A percentile compares a stretch with the other conserved stretches of the same genome.
phyloP scores from a whole-genome alignment of 805 yeast species.

The Yarrowia phangngaensis region DNA sequence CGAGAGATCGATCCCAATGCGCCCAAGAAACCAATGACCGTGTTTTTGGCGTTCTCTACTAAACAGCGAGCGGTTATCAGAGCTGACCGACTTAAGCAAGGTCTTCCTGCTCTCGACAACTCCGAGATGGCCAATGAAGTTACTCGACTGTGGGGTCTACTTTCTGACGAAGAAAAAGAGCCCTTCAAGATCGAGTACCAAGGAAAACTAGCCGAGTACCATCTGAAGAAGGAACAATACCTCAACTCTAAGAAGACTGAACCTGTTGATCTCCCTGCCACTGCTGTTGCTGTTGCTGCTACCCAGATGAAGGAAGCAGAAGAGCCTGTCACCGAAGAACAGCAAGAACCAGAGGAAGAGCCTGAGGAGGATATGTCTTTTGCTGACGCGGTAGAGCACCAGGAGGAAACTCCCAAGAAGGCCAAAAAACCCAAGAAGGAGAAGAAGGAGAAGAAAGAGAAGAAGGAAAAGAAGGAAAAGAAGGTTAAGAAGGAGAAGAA shows the following conservation, averaged over 20 bases:
- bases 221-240: too few relatives aligned
- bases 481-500: constrained; percentile 12
- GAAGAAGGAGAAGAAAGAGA: not conserved
- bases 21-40: constrained; percentile 89
- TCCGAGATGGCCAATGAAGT: constrained; percentile 76
- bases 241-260: too few relatives aligned
- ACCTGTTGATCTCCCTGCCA: too few relatives aligned
- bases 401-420: not conserved
- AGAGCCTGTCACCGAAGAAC: too few relatives aligned
- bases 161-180: too few relatives aligned
- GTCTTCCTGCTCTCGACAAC: constrained; percentile 65
- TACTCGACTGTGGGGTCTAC: constrained; percentile 71
- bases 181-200: too few relatives aligned
- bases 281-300: not conserved
- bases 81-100: constrained; percentile 58
- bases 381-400: constrained; percentile 12
- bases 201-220: too few relatives aligned
- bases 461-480: not conserved
- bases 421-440: not conserved
- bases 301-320: constrained; percentile 2
- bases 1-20: constrained; percentile 76
- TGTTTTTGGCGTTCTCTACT: constrained; percentile 74
- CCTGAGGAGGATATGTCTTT: too few relatives aligned
- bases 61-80: constrained; percentile 66
- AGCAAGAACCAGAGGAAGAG: too few relatives aligned